Evolutionary conservation across 495 filamentous ascomycete genomes (phyloP), one percentile per base, ranked within the genome.

Genomic region (Daldinia loculata): DNA sequence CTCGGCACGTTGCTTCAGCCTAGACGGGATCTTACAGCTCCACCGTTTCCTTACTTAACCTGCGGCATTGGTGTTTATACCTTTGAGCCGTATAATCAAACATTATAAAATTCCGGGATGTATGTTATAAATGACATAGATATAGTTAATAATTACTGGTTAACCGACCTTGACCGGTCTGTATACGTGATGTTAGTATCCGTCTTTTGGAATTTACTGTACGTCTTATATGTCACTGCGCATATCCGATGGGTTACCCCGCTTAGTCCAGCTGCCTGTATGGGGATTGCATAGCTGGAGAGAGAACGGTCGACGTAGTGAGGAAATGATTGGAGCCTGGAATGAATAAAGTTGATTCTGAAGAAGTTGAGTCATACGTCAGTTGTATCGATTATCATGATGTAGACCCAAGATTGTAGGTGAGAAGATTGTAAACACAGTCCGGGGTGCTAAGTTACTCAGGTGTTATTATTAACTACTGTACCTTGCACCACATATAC

Each of bases 41-140:
- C 43, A 34, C 11, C 30, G 32, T 34, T 24, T 52, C 51, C 43
- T 55, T 22, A 41, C 32, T 22, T 53, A 60, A 45, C 43, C 24
- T 56, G 55, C 56, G 63, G 34, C 26, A 53, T 52, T 26, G 22
- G 43, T n/a, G 39, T 61, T 34, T 30, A 24, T 17, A 22, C 43
- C 19, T 48, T 7, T 3, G 9, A 24, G 43, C 17, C 19, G 19
- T 48, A 48, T 48, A 48, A 24, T 12, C 9, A 12, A 24, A 11
- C 22, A 48, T 19, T 12, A 48, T 48, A 19, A 6, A 6, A 22
- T 9, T 24, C 12, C 19, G 7, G 8, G 17, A 9, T 48, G 2
- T 22, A 48, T 22, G 3, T 22, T 24, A 12, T 24, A 22, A 22
- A 24, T 12, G 9, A 22, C 43, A 11, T 22, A 24, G 19, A 19